Evolutionary conservation across 164 flowering plant species (phyloP), one percentile per base, ranked within the genome.

Genomic region (Chimonanthus salicifolius): DNA sequence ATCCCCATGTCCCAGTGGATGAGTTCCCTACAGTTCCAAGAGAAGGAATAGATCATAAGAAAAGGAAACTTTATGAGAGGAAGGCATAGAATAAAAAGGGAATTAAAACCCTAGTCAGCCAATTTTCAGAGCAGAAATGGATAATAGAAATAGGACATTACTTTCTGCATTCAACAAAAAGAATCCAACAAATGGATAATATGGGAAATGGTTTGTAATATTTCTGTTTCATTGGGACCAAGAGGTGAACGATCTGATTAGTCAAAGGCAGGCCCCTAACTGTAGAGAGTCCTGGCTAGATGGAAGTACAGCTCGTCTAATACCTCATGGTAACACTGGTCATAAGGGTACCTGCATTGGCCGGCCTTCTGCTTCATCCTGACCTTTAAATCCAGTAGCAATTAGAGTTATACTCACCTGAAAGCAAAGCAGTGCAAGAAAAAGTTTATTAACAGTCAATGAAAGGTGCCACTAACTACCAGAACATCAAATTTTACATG

Each of bases 381-480:
- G 98, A 63, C 91, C 92, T 82, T 93, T 93, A 83, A 93, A 93
- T 74, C 97, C 98, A 64, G 97, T 91, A n/a, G 97, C 97, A 73
- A 91, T 90, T 13, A 91, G 74, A 69, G 97, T 91, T 74, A 91
- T 93, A 67, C 97, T 90, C 7, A 94, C 92, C 97, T 91, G 85
- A 62, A 72, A 3, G 20, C 60, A 54, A n/a, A 60, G 60, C 13
- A 43, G 6, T 18, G 7, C 11, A n/a, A 45, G 45, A 18, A 5
- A 3, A 54, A 11, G 33, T 48, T 7, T 4, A 8, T 33, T 44
- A 68, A 68, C 20, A 47, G 11, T 45, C 47, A 3, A 9, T 44
- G 11, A 10, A 44, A 33, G 48, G n/a, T 6, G 3, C 16, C 18
- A 68, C 11, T 44, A 44, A 13, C 47, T 11, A 6, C 68, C 11